Evolutionary conservation across 108 stramenopile genomes (phyloP).

Genomic region (Cyclotella cryptica): DNA sequence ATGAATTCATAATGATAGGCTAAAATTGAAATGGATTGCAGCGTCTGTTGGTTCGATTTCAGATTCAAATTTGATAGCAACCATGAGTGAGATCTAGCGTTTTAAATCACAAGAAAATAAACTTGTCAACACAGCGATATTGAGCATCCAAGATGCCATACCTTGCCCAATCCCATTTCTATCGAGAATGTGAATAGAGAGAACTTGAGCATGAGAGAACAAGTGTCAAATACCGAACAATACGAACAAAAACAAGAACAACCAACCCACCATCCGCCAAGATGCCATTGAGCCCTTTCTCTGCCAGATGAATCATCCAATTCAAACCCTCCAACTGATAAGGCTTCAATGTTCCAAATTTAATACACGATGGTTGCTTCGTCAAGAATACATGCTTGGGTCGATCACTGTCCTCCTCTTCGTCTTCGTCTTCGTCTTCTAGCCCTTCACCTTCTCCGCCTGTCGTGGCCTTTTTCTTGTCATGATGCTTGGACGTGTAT

Average conservation of each 20-base stretch:
- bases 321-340: conserved; percentile 98
- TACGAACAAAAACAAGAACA: neutral
- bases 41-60: conserved; percentile 64
- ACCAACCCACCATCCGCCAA: conserved; percentile 64
- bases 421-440: conserved; percentile 65
- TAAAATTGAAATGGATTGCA: conserved; percentile 97
- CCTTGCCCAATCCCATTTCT: conserved; percentile 20
- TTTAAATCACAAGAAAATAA: neutral
- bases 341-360: conserved; percentile 82
- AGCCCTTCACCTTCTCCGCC: conserved; percentile 16
- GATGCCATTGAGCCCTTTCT: conserved; percentile 92
- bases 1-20: conserved; percentile 83
- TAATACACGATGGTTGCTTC: conserved; percentile 86
- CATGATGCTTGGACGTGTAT: conserved; percentile 6
- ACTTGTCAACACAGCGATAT: neutral
- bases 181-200: too few relatives aligned
- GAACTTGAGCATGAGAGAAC: too few relatives aligned
- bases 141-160: neutral
- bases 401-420: conserved; percentile 78
- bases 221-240: neutral
- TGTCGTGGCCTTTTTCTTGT: conserved; percentile 26
- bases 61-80: neutral
- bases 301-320: conserved; percentile 97
- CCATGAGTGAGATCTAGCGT: neutral
- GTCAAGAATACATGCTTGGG: conserved; percentile 82